Evolutionary conservation across 2,329 filamentous ascomycete genomes (phyloP).

Genomic region (Acephala macrosclerotiorum): DNA sequence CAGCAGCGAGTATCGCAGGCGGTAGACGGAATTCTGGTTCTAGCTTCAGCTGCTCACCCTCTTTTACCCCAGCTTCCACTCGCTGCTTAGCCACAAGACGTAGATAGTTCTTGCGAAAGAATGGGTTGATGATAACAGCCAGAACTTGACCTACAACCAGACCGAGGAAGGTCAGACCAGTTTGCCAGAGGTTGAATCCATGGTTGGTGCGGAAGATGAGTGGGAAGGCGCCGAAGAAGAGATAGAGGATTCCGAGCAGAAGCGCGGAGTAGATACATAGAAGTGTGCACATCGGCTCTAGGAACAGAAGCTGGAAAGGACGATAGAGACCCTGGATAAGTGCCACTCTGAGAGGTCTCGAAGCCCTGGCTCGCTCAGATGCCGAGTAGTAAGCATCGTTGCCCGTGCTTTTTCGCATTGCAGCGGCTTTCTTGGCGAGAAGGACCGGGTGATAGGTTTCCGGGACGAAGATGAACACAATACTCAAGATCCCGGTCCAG

Average conservation of each 20-base stretch:
- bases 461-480: constrained; percentile 35
- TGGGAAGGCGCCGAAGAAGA: constrained; percentile 88
- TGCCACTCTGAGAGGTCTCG: constrained; percentile 38
- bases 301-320: constrained; percentile 78
- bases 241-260: constrained; percentile 82
- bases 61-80: constrained; percentile 54
- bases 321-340: constrained; percentile 60
- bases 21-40: constrained; percentile 89
- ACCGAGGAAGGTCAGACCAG: constrained; percentile 78
- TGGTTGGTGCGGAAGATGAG: constrained; percentile 78
- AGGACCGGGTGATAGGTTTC: constrained; percentile 26
- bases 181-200: constrained; percentile 78
- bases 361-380: constrained; percentile 16
- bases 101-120: constrained; percentile 67
- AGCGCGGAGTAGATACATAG: constrained; percentile 83
- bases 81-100: constrained; percentile 61
- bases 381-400: constrained; percentile 21
- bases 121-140: constrained; percentile 60
- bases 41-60: constrained; percentile 50
- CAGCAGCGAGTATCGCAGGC: constrained; percentile 72
- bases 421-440: constrained; percentile 40
- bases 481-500: constrained; percentile 70
- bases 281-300: constrained; percentile 84
- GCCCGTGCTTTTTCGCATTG: constrained; percentile 20
- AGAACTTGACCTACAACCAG: constrained; percentile 60